Percentiles rank a stretch among this genome's conserved stretches.
Conservation (phyloP, 1,139 yeast species). For the Tardiomyces digboiensis region DNA sequence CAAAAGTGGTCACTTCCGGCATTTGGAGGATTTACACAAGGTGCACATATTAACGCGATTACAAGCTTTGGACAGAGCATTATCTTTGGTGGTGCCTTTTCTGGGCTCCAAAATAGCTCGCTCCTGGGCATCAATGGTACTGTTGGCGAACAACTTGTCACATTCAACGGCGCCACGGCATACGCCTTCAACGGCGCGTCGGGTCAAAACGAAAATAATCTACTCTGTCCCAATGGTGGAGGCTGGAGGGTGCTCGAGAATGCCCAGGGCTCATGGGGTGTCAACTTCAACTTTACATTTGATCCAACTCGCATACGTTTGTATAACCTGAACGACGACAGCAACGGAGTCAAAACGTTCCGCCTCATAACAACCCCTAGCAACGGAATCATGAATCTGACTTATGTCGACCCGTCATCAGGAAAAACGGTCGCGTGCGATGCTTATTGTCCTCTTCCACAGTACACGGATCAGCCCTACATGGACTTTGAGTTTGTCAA, state of each 20-base stretch:
- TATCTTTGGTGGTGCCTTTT: slow-evolving; percentile 73
- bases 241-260: slow-evolving; percentile 50
- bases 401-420: slow-evolving; percentile 69
- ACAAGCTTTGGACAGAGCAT: slow-evolving; percentile 40
- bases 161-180: slow-evolving; percentile 54
- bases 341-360: slow-evolving; percentile 52
- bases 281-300: slow-evolving; percentile 46
- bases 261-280: slow-evolving; percentile 60
- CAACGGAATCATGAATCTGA: slow-evolving; percentile 84
- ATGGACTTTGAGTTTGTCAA: slow-evolving; percentile 83
- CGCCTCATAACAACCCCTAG: slow-evolving; percentile 72
- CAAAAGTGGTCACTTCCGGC: slow-evolving; percentile 41
- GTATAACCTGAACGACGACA: slow-evolving; percentile 41
- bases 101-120: slow-evolving; percentile 47
- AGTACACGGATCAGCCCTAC: slow-evolving; percentile 38
- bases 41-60: slow-evolving; percentile 58
- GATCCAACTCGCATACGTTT: slow-evolving; percentile 69
- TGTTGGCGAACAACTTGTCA: slow-evolving; percentile 41
- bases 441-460: slow-evolving; percentile 69
- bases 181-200: slow-evolving; percentile 34
- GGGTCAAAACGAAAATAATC: slow-evolving; percentile 30
- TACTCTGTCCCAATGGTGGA: slow-evolving; percentile 50
- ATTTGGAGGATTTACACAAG: slow-evolving; percentile 68
- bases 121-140: slow-evolving; percentile 32
- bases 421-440: slow-evolving; percentile 51